phyloP scores from a whole-genome alignment of 805 yeast species.

The Ogataea dorogensis region DNA sequence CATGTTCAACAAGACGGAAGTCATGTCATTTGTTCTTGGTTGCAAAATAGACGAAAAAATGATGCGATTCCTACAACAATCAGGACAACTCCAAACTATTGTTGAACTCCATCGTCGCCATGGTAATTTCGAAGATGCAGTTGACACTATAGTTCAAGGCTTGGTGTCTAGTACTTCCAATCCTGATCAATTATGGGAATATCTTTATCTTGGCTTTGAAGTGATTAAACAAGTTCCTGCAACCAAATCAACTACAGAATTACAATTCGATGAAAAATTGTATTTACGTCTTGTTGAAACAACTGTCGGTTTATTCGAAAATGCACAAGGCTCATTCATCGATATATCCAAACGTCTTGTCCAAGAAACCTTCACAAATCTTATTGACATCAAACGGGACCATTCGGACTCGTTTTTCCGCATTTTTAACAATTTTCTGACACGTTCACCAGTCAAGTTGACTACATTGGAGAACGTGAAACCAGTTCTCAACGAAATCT shows the following conservation, averaged over 20 bases:
- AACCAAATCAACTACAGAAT: conserved; percentile 13
- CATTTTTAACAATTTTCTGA: conserved; percentile 55
- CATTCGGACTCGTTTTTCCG: conserved; percentile 44
- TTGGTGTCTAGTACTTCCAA: conserved; percentile 12
- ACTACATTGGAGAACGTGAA: conserved; percentile 61
- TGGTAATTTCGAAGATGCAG: conserved; percentile 32
- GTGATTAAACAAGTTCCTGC: conserved; percentile 29
- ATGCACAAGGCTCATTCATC: conserved; percentile 26
- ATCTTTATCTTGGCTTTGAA: conserved; percentile 34
- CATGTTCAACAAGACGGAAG: conserved; percentile 18
- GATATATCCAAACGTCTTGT: conserved; percentile 39
- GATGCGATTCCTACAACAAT: conserved; percentile 24
- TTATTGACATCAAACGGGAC: conserved; percentile 34
- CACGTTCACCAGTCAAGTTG: conserved; percentile 43
- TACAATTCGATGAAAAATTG: conserved; percentile 36
- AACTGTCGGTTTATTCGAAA: conserved; percentile 36
- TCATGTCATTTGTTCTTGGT: conserved; percentile 21
- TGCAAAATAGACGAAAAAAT: conserved; percentile 19
- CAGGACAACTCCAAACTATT: conserved; percentile 32
- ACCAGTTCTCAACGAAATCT: conserved; percentile 59
- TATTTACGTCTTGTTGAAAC: conserved; percentile 41
- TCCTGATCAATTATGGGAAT: conserved; percentile 34
- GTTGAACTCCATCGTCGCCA: conserved; percentile 32
- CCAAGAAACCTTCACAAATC: conserved; percentile 41
- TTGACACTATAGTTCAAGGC: conserved; percentile 26